Evolutionary conservation across 202 grass and related monocot genomes (phyloP).

Genomic region (Elaeis oleifera): DNA sequence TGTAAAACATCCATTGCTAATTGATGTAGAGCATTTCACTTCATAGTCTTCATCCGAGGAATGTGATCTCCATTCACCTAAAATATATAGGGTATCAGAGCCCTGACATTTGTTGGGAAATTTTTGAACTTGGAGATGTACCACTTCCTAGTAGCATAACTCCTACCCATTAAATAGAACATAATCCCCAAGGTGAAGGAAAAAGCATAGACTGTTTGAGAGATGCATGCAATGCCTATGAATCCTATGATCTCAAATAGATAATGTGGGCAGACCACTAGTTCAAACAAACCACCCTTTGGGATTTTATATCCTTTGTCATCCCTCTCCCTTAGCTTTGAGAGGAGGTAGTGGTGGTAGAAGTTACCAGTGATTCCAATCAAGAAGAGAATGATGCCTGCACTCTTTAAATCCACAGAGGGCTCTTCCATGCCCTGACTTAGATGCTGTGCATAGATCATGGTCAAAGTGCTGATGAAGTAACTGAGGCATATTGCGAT

Average conservation of each 20-base stretch:
- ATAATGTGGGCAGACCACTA: constrained; percentile 62
- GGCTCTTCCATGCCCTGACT: constrained; percentile 28
- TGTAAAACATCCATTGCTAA: too few species aligned
- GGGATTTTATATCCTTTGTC: constrained; percentile 63
- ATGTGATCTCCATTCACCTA: constrained; percentile 8
- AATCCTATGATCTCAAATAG: constrained; percentile 67
- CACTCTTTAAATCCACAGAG: constrained; percentile 30
- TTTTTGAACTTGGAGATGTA: constrained; percentile 55
- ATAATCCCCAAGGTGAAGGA: constrained; percentile 31
- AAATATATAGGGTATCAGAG: constrained; percentile 54
- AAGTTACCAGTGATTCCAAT: constrained; percentile 54
- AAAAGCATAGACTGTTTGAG: constrained; percentile 41
- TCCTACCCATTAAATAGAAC: constrained; percentile 57
- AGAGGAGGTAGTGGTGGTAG: constrained; percentile 67
- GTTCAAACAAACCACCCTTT: constrained; percentile 40
- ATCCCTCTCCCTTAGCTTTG: constrained; percentile 23
- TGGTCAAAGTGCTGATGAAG: constrained; percentile 26
- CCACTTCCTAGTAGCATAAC: constrained; percentile 65
- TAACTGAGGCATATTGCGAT: constrained; percentile 41
- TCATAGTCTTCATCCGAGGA: too few species aligned
- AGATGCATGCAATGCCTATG: constrained; percentile 54
- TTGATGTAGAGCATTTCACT: too few species aligned
- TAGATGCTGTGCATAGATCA: constrained; percentile 56
- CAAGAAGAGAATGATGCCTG: constrained; percentile 23
- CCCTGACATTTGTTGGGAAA: constrained; percentile 45